Evolutionary conservation across 495 filamentous ascomycete genomes (phyloP).

Genomic region (Annulohypoxylon moriforme): DNA sequence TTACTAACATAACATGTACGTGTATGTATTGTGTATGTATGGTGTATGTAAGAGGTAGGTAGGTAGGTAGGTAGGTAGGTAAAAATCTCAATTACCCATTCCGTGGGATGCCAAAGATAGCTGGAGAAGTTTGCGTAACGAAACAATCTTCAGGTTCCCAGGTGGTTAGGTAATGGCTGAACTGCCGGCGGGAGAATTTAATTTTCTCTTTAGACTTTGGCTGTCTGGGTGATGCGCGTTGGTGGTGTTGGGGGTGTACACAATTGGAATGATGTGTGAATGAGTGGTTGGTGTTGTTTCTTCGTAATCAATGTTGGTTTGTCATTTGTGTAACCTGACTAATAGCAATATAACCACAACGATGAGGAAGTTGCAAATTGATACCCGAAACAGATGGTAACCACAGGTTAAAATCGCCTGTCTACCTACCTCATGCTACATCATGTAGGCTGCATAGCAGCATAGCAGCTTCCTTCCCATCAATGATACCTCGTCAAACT

Average conservation of each 20-base stretch:
- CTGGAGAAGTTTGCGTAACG: slow-evolving; percentile 33
- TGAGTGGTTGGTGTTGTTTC: slow-evolving; percentile 8
- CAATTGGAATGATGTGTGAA: slow-evolving; percentile 7
- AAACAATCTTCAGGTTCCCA: not conserved
- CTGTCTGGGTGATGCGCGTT: slow-evolving; percentile 10
- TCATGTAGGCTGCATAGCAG: not conserved
- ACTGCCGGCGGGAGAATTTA: slow-evolving; percentile 34
- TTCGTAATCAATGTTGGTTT: slow-evolving; percentile 44
- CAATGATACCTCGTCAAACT: slow-evolving; percentile 18
- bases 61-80: not conserved
- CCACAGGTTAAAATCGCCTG: not conserved
- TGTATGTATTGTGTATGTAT: not conserved
- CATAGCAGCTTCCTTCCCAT: slow-evolving; percentile 4
- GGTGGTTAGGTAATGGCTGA: not conserved
- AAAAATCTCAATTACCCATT: slow-evolving; percentile 8
- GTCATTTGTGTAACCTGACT: slow-evolving; percentile 43
- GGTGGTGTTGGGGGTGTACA: slow-evolving; percentile 1
- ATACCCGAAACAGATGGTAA: slow-evolving; percentile 39
- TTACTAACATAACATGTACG: not conserved
- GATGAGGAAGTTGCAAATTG: slow-evolving; percentile 40
- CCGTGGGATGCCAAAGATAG: slow-evolving; percentile 14
- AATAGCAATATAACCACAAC: slow-evolving; percentile 23
- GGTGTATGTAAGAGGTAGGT: not conserved
- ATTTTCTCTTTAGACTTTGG: not conserved
- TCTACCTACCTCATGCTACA: slow-evolving; percentile 6